Evolutionary conservation across 805 yeast genomes (phyloP).

Genomic region (Pichia thaimueangensis): DNA sequence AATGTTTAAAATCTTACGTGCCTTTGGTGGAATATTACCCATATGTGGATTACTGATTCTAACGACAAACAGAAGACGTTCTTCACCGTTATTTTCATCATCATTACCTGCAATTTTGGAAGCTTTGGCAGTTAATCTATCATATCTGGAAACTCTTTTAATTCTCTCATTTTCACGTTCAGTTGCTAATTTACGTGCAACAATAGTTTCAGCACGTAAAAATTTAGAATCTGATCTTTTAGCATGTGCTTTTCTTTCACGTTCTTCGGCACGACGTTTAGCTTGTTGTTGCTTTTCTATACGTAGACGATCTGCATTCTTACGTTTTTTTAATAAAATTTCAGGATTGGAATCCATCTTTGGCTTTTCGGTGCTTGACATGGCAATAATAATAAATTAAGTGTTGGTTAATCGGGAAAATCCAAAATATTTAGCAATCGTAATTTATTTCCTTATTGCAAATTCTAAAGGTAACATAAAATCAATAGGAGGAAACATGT

Average conservation of each 20-base stretch:
- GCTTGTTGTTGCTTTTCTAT: conserved; percentile 67
- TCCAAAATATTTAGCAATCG: no score
- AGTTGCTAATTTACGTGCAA: conserved; percentile 57
- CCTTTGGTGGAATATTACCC: conserved; percentile 60
- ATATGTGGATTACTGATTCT: conserved; percentile 62
- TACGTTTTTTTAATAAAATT: conserved; percentile 69
- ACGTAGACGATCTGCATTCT: conserved; percentile 67
- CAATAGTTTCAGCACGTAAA: conserved; percentile 68
- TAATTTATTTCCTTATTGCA: no score
- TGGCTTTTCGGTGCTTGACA: conserved; percentile 4
- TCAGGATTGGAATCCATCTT: conserved; percentile 60
- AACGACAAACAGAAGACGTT: conserved; percentile 55
- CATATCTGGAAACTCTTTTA: conserved; percentile 52
- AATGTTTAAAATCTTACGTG: conserved; percentile 50
- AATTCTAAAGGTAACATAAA: no score
- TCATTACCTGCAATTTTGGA: conserved; percentile 24
- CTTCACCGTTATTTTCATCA: conserved; percentile 14
- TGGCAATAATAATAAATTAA: background rate
- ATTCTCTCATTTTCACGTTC: conserved; percentile 65
- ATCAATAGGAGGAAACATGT: no score
- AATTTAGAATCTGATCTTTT: conserved; percentile 44
- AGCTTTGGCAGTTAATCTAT: conserved; percentile 28
- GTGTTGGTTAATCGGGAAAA: no score
- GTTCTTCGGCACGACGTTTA: conserved; percentile 41
- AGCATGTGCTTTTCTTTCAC: conserved; percentile 37